Percentiles rank a stretch among this genome's conserved stretches.
Evolutionary conservation across 805 yeast genomes (phyloP).

Genomic region (Priceomyces castillae): DNA sequence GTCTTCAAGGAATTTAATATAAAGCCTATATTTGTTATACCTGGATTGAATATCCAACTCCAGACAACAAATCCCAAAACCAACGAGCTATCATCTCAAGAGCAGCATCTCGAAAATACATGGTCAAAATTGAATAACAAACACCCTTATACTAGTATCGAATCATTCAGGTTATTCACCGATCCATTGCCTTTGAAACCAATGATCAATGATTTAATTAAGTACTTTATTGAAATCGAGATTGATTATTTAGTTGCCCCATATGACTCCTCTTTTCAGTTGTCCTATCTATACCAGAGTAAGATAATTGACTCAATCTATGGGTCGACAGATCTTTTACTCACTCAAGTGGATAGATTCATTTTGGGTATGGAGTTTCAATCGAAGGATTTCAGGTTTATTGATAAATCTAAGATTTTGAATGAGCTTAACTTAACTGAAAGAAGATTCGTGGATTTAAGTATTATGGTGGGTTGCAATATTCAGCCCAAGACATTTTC

Average conservation of each 20-base stretch:
- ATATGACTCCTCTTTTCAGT: slow-evolving; percentile 73
- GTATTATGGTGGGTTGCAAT: slow-evolving; percentile 76
- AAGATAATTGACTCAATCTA: slow-evolving; percentile 68
- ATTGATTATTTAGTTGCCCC: slow-evolving; percentile 79
- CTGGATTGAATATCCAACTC: slow-evolving; percentile 55
- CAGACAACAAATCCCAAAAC: slow-evolving; percentile 29
- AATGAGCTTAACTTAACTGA: slow-evolving; percentile 58
- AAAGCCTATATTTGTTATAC: slow-evolving; percentile 77
- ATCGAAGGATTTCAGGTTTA: slow-evolving; percentile 60
- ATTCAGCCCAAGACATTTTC: slow-evolving; percentile 65
- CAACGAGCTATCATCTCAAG: slow-evolving; percentile 36
- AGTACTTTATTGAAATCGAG: slow-evolving; percentile 51
- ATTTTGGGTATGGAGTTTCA: slow-evolving; percentile 70
- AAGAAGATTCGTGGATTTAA: slow-evolving; percentile 70
- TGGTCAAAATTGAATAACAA: slow-evolving; percentile 37
- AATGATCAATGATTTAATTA: slow-evolving; percentile 54
- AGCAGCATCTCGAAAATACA: slow-evolving; percentile 39
- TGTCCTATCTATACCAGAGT: slow-evolving; percentile 63
- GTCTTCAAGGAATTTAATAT: slow-evolving; percentile 59
- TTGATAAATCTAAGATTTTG: slow-evolving; percentile 58
- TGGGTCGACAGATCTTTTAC: slow-evolving; percentile 78
- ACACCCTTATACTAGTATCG: slow-evolving; percentile 23
- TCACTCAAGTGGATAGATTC: slow-evolving; percentile 65
- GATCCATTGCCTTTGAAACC: slow-evolving; percentile 51
- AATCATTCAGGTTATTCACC: slow-evolving; percentile 52